Conservation (phyloP, 2,329 filamentous ascomycete genomes). For the Gyromitra esculenta region DNA sequence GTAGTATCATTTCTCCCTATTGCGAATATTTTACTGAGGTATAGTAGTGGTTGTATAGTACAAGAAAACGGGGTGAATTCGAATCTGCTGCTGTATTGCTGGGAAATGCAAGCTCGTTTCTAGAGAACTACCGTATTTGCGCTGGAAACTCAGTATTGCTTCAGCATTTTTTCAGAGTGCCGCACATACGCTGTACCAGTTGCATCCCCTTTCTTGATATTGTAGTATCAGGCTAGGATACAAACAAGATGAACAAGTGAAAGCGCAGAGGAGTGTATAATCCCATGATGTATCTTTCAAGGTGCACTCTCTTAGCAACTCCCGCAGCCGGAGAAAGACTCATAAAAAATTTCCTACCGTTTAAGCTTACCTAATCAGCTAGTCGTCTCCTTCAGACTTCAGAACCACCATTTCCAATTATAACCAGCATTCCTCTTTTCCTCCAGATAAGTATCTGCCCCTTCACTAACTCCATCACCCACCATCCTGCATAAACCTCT, state of each 20-base stretch:
- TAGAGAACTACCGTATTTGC: too few relatives aligned
- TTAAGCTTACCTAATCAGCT: neutral
- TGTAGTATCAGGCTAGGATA: too few relatives aligned
- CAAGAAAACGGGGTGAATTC: too few relatives aligned
- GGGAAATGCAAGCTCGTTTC: too few relatives aligned
- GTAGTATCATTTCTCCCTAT: too few relatives aligned
- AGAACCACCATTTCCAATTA: neutral
- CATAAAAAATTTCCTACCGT: neutral
- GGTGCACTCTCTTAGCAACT: neutral
- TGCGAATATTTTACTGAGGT: too few relatives aligned
- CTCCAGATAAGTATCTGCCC: slow-evolving; percentile 21
- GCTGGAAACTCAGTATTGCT: too few relatives aligned
- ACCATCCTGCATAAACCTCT: slow-evolving; percentile 26
- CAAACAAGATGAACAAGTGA: neutral
- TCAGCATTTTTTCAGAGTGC: too few relatives aligned
- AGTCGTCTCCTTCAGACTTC: neutral
- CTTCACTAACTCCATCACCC: slow-evolving; percentile 34
- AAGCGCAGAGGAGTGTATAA: neutral
- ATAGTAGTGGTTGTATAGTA: too few relatives aligned
- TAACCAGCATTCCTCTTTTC: neutral
- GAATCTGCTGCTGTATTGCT: too few relatives aligned
- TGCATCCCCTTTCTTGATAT: neutral
- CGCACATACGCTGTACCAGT: too few relatives aligned
- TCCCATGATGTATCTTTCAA: slow-evolving; percentile 15
- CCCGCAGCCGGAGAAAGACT: neutral